phyloP scores from a whole-genome alignment of 768 basidiomycete species.

The Neoboletus magnificus region DNA sequence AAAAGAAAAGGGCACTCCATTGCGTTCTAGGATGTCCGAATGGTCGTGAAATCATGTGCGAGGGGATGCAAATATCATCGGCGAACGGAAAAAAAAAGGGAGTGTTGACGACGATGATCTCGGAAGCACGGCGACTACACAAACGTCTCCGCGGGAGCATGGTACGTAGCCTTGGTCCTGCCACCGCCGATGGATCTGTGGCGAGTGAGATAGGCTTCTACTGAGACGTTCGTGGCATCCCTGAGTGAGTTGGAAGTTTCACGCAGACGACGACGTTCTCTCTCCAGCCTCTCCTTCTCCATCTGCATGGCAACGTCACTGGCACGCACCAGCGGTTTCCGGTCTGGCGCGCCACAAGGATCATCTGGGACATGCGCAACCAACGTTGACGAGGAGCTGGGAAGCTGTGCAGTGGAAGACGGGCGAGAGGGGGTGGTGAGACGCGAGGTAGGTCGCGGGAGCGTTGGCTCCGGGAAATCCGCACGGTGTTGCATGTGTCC shows the following conservation, averaged over 20 bases:
- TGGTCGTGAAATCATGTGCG: background rate
- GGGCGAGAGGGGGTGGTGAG: constrained; percentile 20
- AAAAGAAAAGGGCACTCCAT: background rate
- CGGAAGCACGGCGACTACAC: constrained; percentile 4
- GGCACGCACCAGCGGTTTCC: constrained; percentile 42
- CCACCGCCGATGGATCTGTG: constrained; percentile 11
- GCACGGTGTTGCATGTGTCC: constrained; percentile 33
- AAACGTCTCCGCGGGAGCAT: constrained; percentile 12
- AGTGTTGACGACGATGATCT: background rate
- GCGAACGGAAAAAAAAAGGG: background rate
- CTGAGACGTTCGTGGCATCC: constrained; percentile 27
- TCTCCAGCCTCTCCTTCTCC: constrained; percentile 43
- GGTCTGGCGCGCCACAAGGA: constrained; percentile 2
- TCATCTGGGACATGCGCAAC: constrained; percentile 16
- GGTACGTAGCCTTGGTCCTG: constrained; percentile 16
- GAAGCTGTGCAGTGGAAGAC: constrained; percentile 19
- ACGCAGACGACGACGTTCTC: constrained; percentile 29
- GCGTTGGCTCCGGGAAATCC: constrained; percentile 24
- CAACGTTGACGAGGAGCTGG: constrained; percentile 20
- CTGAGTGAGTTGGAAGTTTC: constrained; percentile 25
- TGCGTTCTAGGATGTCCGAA: constrained; percentile 20
- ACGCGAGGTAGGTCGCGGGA: constrained; percentile 23
- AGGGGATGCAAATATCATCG: background rate
- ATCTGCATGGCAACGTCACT: constrained; percentile 53
- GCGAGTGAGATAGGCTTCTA: constrained; percentile 20